These are phyloP conservation scores for Acer yangbiense DNA, from an alignment of 345 rosid genomes.

Conservation along the genomic window DNA sequence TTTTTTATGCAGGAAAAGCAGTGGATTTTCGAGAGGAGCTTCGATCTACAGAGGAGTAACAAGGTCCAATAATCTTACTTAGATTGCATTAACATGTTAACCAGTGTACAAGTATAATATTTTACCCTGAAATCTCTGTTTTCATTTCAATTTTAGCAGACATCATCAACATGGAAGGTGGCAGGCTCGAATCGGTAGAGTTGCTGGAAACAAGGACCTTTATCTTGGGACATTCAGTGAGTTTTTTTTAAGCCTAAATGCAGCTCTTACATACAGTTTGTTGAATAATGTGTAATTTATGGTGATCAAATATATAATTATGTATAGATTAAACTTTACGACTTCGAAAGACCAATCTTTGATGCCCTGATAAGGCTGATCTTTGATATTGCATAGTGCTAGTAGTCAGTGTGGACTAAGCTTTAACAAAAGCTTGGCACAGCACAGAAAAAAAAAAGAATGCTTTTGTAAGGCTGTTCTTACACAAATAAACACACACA, in stretches of 20 bases:
- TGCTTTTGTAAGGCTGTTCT: constrained; percentile 21
- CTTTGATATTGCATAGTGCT: background rate
- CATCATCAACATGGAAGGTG: constrained; percentile 99
- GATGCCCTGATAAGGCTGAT: background rate
- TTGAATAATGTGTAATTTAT: background rate
- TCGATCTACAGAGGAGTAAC: constrained; percentile 99
- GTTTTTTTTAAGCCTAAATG: constrained; percentile 13
- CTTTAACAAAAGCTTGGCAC: constrained; percentile 14
- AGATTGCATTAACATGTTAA: background rate
- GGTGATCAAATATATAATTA: background rate
- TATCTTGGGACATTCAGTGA: constrained; percentile 95
- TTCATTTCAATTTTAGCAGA: constrained; percentile 30
- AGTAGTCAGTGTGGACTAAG: background rate
- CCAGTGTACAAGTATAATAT: background rate
- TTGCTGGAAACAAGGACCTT: constrained; percentile 97
- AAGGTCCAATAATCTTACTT: constrained; percentile 48
- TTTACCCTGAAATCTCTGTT: constrained; percentile 17
- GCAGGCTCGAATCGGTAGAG: constrained; percentile 99
- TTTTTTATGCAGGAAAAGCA: constrained; percentile 69
- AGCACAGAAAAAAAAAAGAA: background rate
- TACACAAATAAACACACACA: background rate
- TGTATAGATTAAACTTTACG: constrained; percentile 2
- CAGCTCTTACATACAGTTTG: constrained; percentile 1
- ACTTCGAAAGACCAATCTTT: constrained; percentile 12
- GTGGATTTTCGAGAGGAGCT: constrained; percentile 99